Conservation (phyloP, 306 rosid genomes). For the Vicia faba region DNA sequence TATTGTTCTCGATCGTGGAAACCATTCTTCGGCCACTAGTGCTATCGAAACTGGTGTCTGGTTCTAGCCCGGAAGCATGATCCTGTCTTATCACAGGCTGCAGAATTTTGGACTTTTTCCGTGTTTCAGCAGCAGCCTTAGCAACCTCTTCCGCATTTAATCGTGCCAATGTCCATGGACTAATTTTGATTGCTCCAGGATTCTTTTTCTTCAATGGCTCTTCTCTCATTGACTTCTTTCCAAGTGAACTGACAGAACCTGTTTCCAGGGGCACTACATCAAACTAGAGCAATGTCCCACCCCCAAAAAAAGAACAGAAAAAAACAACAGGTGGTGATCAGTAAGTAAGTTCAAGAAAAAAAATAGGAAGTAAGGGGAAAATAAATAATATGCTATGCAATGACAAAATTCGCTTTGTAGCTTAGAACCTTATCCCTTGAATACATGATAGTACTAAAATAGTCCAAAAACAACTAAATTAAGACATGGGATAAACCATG, state of each 20-base stretch:
- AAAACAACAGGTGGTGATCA: background rate
- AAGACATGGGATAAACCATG: too few species aligned
- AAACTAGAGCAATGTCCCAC: conserved; percentile 48
- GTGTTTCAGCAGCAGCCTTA: conserved; percentile 92
- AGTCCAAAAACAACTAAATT: background rate
- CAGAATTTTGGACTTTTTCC: conserved; percentile 87
- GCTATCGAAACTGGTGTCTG: conserved; percentile 62
- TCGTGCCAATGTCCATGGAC: conserved; percentile 94
- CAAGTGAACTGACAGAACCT: conserved; percentile 76
- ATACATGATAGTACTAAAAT: background rate
- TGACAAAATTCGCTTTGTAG: background rate
- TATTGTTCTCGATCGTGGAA: conserved; percentile 62
- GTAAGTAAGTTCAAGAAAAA: conserved; percentile 33
- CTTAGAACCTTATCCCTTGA: background rate
- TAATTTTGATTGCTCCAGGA: conserved; percentile 71
- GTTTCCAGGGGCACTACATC: conserved; percentile 93
- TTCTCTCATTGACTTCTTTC: conserved; percentile 59
- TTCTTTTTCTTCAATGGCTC: conserved; percentile 73
- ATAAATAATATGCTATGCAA: background rate
- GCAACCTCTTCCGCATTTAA: conserved; percentile 88
- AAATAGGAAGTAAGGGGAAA: background rate
- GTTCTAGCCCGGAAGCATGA: conserved; percentile 50
- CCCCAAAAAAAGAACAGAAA: background rate
- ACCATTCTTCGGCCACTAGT: conserved; percentile 58
- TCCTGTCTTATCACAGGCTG: conserved; percentile 70